Evolutionary conservation across 441 rosid genomes (phyloP), one percentile per base, ranked within the genome.

Genomic region (Gossypium armourianum): DNA sequence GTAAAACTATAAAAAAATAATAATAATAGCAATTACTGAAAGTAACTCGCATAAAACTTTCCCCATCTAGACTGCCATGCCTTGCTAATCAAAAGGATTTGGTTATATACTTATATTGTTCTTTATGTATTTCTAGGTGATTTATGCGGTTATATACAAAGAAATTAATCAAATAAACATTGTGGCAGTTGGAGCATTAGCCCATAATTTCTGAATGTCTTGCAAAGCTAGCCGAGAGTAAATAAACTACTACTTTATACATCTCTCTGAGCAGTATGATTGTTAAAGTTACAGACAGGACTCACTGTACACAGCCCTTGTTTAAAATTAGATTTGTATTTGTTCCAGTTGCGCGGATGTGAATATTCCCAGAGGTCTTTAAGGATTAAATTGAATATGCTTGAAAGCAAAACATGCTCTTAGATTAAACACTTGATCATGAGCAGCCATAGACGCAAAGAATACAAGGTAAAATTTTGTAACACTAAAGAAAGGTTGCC

Each of bases 351-450:
- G 24, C 45, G 9, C 0, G 0, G 24, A 20, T 9, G 15, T 61
- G 23, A 16, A 61, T 36, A 62, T 36, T 36, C 50, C 13, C 13
- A 62, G 5, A 36, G 67, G 24, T 9, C 26, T 62, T 60, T 36
- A 17, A 32, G 26, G 26, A 62, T 32, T 7, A 62, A 13, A 8
- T 36, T 9, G 15, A 62, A 17, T 23, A 36, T 19, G 57, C 21
- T 65, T 65, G 43, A 47, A 64, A 40, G 49, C 1, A 21, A 24
- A 64, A 64, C 20, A 45, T 64, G 56, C 36, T 64, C 55, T n/a
- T 45, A 45, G 55, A 64, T 12, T 64, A 28, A 5, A 45, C 12
- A n/a, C 56, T 47, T 45, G 13, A 23, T 13, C 26, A 49, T 7
- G 43, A 65, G 43, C 43, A 7, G 23, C n/a, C 7, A 21, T n/a